These are phyloP conservation scores for Besnoitia besnoiti DNA, from an alignment of 169 alveolate genomes.

Conservation along the genomic window DNA sequence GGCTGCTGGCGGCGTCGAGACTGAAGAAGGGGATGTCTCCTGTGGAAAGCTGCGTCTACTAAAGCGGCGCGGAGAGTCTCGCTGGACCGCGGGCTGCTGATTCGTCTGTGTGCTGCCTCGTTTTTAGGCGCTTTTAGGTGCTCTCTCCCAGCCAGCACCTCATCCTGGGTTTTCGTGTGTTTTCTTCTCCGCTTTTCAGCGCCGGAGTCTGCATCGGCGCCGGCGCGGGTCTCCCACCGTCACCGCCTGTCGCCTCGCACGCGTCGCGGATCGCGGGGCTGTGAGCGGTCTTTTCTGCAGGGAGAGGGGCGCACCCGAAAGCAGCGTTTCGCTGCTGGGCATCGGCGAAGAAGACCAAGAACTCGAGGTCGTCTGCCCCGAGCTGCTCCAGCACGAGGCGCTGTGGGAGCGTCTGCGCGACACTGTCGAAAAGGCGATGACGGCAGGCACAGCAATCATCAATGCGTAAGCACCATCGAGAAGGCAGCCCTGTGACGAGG, in stretches of 20 bases:
- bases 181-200: not conserved
- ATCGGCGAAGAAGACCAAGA: not conserved
- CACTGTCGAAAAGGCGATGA: constrained; percentile 3
- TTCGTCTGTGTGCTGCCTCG: too few species aligned
- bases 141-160: too few species aligned
- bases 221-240: not conserved
- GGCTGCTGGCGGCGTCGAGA: too few species aligned
- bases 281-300: not conserved
- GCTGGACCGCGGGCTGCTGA: too few species aligned
- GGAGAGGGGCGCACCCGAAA: not conserved
- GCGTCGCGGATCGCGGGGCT: not conserved
- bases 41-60: too few species aligned
- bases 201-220: constrained; percentile 1
- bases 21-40: too few species aligned
- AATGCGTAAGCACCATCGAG: constrained; percentile 25
- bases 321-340: not conserved
- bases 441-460: not conserved
- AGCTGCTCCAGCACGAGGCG: constrained; percentile 14
- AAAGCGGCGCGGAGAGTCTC: too few species aligned
- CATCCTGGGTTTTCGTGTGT: too few species aligned
- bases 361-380: constrained; percentile 19
- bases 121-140: too few species aligned
- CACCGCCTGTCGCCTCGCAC: not conserved
- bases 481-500: too few species aligned
- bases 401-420: not conserved